A percentile compares a stretch with the other conserved stretches of the same genome.
These are phyloP conservation scores for Kodamaea leandrae DNA, from an alignment of 805 yeast genomes.

Conservation along the genomic window DNA sequence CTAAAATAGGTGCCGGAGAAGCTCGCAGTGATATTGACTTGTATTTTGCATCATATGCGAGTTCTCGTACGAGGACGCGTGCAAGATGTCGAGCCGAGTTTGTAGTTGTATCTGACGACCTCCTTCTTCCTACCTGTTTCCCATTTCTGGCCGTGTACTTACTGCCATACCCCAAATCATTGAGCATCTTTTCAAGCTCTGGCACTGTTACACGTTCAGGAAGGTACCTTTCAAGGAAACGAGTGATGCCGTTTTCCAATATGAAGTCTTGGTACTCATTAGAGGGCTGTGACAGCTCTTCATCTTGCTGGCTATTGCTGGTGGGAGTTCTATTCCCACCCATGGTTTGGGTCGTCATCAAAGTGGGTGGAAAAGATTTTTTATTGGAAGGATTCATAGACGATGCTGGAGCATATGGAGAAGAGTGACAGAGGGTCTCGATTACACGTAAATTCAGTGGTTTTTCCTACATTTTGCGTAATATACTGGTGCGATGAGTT, in stretches of 20 bases:
- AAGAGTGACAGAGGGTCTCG: too few relatives aligned
- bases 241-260: slow-evolving; percentile 13
- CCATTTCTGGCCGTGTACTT: neutral
- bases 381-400: neutral
- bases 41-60: neutral
- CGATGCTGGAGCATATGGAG: neutral
- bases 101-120: neutral
- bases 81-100: neutral
- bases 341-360: slow-evolving; percentile 5
- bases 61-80: neutral
- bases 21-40: neutral
- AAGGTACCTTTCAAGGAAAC: slow-evolving; percentile 15
- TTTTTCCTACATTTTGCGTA: too few relatives aligned
- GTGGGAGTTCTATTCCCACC: neutral
- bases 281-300: neutral
- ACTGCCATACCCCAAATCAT: slow-evolving; percentile 18
- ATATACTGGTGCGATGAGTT: too few relatives aligned
- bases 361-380: neutral
- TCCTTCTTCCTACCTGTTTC: neutral
- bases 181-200: slow-evolving; percentile 15
- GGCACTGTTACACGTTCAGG: slow-evolving; percentile 13
- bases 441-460: too few relatives aligned
- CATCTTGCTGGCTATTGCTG: neutral
- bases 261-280: slow-evolving; percentile 14
- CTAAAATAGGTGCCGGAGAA: slow-evolving; percentile 1